These are phyloP conservation scores for Evansstolkia leycettana DNA, from an alignment of 495 filamentous ascomycete genomes.

Conservation along the genomic window DNA sequence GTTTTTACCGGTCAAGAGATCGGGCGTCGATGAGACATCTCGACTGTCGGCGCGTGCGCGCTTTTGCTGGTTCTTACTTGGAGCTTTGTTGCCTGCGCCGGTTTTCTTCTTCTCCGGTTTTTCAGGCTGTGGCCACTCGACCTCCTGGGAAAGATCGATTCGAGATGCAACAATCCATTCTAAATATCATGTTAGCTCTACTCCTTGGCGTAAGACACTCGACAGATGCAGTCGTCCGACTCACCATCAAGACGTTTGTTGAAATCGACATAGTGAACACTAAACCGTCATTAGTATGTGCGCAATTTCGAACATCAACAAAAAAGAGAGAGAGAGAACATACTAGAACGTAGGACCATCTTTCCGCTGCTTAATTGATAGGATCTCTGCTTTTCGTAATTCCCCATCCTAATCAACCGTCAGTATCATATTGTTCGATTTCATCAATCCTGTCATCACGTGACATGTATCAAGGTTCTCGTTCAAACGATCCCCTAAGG, in stretches of 20 bases:
- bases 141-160: constrained; percentile 68
- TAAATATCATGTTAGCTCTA: constrained; percentile 15
- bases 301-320: not conserved
- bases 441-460: constrained; percentile 16
- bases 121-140: constrained; percentile 67
- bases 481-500: constrained; percentile 7
- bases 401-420: constrained; percentile 54
- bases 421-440: constrained; percentile 3
- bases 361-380: constrained; percentile 76
- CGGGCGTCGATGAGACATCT: constrained; percentile 46
- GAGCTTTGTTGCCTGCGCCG: constrained; percentile 28
- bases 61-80: constrained; percentile 40
- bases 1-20: constrained; percentile 39
- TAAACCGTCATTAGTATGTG: constrained; percentile 17
- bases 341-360: constrained; percentile 76
- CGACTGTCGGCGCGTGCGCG: constrained; percentile 40
- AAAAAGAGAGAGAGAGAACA: constrained; percentile 4
- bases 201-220: not conserved
- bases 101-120: constrained; percentile 57
- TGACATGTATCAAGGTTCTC: constrained; percentile 15
- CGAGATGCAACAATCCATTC: constrained; percentile 80
- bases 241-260: constrained; percentile 89
- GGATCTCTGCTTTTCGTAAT: constrained; percentile 80
- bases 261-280: constrained; percentile 96
- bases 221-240: constrained; percentile 1